A percentile compares a stretch with the other conserved stretches of the same genome.
phyloP scores from a whole-genome alignment of 1,284 basidiomycete species.

The Sporisorium sorghi region DNA sequence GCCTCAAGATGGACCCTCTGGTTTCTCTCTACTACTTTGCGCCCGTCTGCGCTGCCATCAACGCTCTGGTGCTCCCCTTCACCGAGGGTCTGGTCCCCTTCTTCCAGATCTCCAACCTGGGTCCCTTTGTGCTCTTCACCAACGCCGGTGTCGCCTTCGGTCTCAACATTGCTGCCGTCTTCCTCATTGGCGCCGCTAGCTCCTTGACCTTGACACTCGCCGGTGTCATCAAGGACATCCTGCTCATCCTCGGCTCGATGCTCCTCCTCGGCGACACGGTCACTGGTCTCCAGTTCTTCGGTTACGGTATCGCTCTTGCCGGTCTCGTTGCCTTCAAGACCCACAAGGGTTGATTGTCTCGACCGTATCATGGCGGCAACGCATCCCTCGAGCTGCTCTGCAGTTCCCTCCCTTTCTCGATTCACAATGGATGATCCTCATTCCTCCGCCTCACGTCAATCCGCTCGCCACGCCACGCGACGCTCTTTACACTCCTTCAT shows the following conservation, averaged over 20 bases:
- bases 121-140: slow-evolving; percentile 80
- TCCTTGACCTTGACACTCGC: slow-evolving; percentile 91
- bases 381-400: not conserved
- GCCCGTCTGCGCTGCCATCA: slow-evolving; percentile 85
- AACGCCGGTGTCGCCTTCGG: slow-evolving; percentile 91
- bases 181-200: slow-evolving; percentile 87
- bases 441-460: not conserved
- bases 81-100: slow-evolving; percentile 91
- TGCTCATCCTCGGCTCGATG: slow-evolving; percentile 90
- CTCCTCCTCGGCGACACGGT: slow-evolving; percentile 83
- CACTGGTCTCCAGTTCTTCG: slow-evolving; percentile 86
- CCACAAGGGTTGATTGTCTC: slow-evolving; percentile 73
- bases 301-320: slow-evolving; percentile 84
- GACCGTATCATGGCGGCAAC: not conserved
- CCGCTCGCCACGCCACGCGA: slow-evolving; percentile 7
- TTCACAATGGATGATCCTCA: slow-evolving; percentile 19
- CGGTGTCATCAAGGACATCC: slow-evolving; percentile 93
- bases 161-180: slow-evolving; percentile 92
- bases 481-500: slow-evolving; percentile 18
- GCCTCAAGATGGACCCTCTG: slow-evolving; percentile 93
- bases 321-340: slow-evolving; percentile 85
- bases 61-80: slow-evolving; percentile 84
- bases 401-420: not conserved
- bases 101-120: slow-evolving; percentile 78
- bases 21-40: slow-evolving; percentile 88